Evolutionary conservation across 2,329 filamentous ascomycete species (phyloP).

Genomic region (Berkeleyomyces basicola): DNA sequence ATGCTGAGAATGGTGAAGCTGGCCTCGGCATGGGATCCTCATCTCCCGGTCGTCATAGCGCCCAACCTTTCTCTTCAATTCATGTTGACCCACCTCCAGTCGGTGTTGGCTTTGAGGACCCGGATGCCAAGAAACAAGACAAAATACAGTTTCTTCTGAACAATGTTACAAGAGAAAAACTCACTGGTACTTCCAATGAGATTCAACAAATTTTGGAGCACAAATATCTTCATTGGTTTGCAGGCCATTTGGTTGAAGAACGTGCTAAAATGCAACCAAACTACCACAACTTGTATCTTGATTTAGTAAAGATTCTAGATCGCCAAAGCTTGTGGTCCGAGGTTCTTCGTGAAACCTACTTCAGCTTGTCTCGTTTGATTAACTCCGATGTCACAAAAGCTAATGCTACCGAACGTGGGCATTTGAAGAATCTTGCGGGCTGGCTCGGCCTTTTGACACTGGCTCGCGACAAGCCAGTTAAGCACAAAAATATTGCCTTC

Average conservation of each 20-base stretch:
- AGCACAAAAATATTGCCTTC: constrained; percentile 92
- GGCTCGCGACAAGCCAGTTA: constrained; percentile 85
- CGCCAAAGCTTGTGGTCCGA: constrained; percentile 69
- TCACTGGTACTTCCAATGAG: constrained; percentile 69
- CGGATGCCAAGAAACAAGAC: constrained; percentile 70
- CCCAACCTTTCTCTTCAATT: constrained; percentile 62
- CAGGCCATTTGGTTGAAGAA: constrained; percentile 83
- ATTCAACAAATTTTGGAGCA: constrained; percentile 63
- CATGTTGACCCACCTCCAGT: constrained; percentile 53
- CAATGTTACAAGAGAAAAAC: constrained; percentile 82
- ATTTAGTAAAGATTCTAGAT: constrained; percentile 69
- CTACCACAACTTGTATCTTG: constrained; percentile 83
- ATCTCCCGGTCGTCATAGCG: constrained; percentile 35
- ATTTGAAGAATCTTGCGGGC: constrained; percentile 81
- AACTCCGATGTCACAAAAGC: constrained; percentile 80
- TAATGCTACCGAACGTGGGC: constrained; percentile 66
- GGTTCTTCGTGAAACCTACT: constrained; percentile 83
- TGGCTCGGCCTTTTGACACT: constrained; percentile 92
- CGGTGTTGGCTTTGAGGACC: constrained; percentile 58
- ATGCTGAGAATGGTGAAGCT: neutral
- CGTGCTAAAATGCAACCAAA: constrained; percentile 96
- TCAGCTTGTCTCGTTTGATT: constrained; percentile 69
- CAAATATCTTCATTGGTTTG: constrained; percentile 90
- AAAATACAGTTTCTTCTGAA: constrained; percentile 93
- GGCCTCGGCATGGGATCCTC: constrained; percentile 19